Base-by-base conservation (phyloP, 1,139 yeast species). In the Zygotorulaspora mrakii region DNA sequence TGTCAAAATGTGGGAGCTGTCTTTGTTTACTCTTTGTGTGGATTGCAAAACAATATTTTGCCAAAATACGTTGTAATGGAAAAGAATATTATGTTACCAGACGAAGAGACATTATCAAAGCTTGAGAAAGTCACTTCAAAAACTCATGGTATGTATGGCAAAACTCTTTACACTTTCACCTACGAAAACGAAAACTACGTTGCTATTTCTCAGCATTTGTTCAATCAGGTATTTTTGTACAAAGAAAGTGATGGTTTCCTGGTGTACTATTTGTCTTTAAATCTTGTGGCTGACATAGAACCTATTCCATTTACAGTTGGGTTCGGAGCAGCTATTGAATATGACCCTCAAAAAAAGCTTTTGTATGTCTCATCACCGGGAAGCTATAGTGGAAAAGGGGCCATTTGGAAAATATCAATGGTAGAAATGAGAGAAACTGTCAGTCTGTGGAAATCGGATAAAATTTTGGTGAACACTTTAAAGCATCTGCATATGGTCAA, bases 311-410 rank as follows among this genome's bases (percentile, higher is more conserved):
- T 57, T 21, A 52, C 61, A 17, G 62, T 69, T 40, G 75, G 74
- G 2, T 53, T 54, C 22, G 55, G 57, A 1, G 66, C 65, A 1
- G 50, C 52, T 1, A 37, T 62, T 2, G 52, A 49, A 13, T 54
- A 47, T 23, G 44, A 42, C 28, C 20, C 12, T 3, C 21, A 22
- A 12, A 48, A 47, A 7, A 52, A 53, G 8, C 40, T 39, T 1
- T 42, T 70, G 11, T 64, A 53, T 35, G 49, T 70, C 1, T 58
- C 69, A 1, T 68, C 76, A 0, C 72, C 74, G 1, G 67, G 65
- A 37, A 64, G 66, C 27, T 57, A 58, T 14, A 61, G 58, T 5
- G 66, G 65, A 23, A 40, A 38, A 21, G 80, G 82, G 3, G 68
- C 69, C 1, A 57, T 76, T 2, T 76, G 76, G 70, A 45, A 52